Evolutionary conservation across 164 flowering plant species (phyloP).

Genomic region (Echeveria elegans): DNA sequence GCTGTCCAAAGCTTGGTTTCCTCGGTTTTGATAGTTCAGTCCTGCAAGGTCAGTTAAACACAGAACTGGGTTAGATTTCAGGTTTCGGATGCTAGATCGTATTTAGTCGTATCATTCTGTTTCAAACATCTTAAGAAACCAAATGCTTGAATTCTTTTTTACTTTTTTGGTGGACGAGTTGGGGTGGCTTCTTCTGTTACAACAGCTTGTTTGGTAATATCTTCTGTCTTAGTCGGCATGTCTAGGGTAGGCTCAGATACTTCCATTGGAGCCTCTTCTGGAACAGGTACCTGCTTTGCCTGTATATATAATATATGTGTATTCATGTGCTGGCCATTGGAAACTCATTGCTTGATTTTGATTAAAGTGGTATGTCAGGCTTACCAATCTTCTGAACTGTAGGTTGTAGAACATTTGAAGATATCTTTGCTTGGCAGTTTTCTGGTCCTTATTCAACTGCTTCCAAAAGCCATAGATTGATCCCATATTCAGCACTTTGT

Average conservation of each 20-base stretch:
- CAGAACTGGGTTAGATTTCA: slow-evolving; percentile 7
- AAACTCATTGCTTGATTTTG: background rate
- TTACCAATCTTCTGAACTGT: slow-evolving; percentile 67
- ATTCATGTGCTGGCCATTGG: background rate
- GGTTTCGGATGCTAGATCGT: background rate
- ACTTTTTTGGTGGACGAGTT: background rate
- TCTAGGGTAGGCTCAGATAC: slow-evolving; percentile 20
- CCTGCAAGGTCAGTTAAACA: slow-evolving; percentile 19
- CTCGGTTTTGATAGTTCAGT: slow-evolving; percentile 13
- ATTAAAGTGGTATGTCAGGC: slow-evolving; percentile 6
- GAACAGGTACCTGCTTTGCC: slow-evolving; percentile 41
- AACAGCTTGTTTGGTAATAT: background rate
- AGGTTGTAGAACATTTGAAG: slow-evolving; percentile 70
- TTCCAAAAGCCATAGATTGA: slow-evolving; percentile 76
- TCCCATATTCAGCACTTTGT: slow-evolving; percentile 82
- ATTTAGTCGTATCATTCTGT: background rate
- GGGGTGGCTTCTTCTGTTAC: background rate
- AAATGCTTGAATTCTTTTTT: slow-evolving; percentile 1
- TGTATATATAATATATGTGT: slow-evolving; percentile 15
- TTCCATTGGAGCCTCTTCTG: slow-evolving; percentile 19
- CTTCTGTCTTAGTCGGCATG: slow-evolving; percentile 10
- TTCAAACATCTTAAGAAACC: slow-evolving; percentile 10
- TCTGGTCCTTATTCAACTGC: slow-evolving; percentile 60
- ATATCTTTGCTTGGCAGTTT: slow-evolving; percentile 71
- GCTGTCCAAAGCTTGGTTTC: background rate